A percentile compares a stretch with the other conserved stretches of the same genome.
These are phyloP conservation scores for Aleurites moluccanus DNA, from an alignment of 441 rosid species.

Conservation along the genomic window DNA sequence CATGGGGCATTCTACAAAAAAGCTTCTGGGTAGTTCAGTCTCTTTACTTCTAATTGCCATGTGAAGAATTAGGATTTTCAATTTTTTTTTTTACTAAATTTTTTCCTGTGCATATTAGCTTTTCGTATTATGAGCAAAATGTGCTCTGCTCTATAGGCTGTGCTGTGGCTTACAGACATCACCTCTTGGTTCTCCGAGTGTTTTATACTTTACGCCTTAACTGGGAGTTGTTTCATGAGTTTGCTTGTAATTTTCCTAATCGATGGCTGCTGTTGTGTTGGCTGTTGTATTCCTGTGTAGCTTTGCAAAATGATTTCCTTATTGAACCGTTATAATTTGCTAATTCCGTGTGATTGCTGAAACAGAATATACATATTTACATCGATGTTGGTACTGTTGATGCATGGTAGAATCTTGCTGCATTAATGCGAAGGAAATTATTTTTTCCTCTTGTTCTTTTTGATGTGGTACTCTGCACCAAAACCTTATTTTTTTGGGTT, in stretches of 20 bases:
- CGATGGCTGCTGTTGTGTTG: not conserved
- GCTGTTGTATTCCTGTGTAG: constrained; percentile 1
- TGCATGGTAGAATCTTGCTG: not conserved
- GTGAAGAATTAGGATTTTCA: not conserved
- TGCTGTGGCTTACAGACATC: constrained; percentile 3
- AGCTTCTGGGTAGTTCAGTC: not conserved
- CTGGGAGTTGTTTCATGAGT: not conserved
- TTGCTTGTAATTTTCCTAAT: constrained; percentile 10
- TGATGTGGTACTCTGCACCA: too few species aligned
- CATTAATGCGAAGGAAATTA: too few species aligned
- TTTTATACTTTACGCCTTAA: constrained; percentile 3
- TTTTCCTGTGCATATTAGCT: constrained; percentile 3
- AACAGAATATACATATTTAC: not conserved
- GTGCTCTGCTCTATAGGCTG: constrained; percentile 4
- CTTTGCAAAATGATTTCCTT: not conserved
- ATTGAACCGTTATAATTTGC: not conserved
- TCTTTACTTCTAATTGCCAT: not conserved
- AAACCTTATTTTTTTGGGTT: too few species aligned
- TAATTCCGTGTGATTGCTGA: not conserved
- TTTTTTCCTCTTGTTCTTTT: too few species aligned
- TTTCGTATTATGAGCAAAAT: not conserved
- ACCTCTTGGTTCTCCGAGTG: not conserved
- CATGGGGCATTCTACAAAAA: not conserved
- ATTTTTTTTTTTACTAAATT: not conserved
- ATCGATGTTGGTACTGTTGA: not conserved